Evolutionary conservation across 1,139 yeast species (phyloP), one percentile per base, ranked within the genome.

Genomic region (Trichomonascaceae sp.): DNA sequence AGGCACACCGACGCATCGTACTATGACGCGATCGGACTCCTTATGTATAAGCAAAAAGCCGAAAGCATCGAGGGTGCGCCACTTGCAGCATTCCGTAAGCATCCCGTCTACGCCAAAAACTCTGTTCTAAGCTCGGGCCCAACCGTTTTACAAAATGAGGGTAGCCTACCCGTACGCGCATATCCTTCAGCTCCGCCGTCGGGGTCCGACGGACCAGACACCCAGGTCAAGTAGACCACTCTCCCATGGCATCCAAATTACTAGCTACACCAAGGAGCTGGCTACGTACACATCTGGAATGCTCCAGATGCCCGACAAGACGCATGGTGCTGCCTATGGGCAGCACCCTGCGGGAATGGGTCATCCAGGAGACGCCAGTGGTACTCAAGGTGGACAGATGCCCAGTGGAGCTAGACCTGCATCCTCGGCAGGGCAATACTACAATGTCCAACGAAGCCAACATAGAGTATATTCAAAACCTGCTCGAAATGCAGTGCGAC

Each of bases 21-120:
- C 43, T 59, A 59, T 46, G 63, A 60, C 39, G 48, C 60, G 26
- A 50, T 59, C 25, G 64, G 64, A 23, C 46, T 57, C 34, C 48
- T 60, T 35, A 62, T 63, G 34, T 54, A 56, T 32, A 57, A 61
- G 41, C 63, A 59, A 43, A 59, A 62, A 32, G 54, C 60, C 25
- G 65, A 60, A 36, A 41, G 59, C 22, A 53, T 49, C 22, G 64
- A 59, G 32, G 60, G 58, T 25, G 47, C 54, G 27, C 51, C 55
- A 11, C 43, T 51, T 37, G 32, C 44, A 5, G 27, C 43, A 27
- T 37, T 34, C 27, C 14, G 27, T 2, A 13, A 25, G 8, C 23
- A 20, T 20, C 23, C 23, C 11, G 9, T 20, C 6, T 20, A 20
- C 11, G 11, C 6, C 6, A 20, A 20, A 11, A 8, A 6, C 6